A percentile compares a stretch with the other conserved stretches of the same genome.
Conservation (phyloP, 2,329 filamentous ascomycete genomes). For the Fusarium sp. region DNA sequence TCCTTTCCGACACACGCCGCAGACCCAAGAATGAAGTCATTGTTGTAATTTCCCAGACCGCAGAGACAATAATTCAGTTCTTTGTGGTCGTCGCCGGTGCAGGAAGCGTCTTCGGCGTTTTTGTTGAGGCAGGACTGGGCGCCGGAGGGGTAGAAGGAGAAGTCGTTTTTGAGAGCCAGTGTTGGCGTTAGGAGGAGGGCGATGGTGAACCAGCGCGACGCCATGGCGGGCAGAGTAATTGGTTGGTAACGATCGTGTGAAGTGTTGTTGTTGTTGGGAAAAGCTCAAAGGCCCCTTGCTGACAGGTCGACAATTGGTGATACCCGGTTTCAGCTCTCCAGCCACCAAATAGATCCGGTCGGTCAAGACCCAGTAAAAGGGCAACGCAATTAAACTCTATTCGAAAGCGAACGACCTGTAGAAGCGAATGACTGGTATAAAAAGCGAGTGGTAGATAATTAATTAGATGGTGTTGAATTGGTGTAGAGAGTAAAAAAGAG, state of each 20-base stretch:
- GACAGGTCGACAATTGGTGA: background rate
- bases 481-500: background rate
- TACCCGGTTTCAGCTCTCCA: constrained; percentile 28
- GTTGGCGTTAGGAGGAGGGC: constrained; percentile 42
- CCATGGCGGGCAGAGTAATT: constrained; percentile 40
- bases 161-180: constrained; percentile 47
- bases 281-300: background rate
- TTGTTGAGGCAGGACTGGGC: constrained; percentile 57
- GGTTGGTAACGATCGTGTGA: background rate
- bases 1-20: constrained; percentile 59
- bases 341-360: background rate
- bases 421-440: constrained; percentile 16
- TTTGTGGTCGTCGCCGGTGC: constrained; percentile 53
- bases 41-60: constrained; percentile 53
- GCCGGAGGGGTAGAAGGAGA: constrained; percentile 50
- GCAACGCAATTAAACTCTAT: background rate
- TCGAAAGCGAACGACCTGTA: background rate
- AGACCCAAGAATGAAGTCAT: constrained; percentile 60
- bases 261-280: background rate
- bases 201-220: constrained; percentile 49
- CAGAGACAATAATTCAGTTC: constrained; percentile 64
- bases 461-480: background rate
- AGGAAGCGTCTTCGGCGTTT: constrained; percentile 55
- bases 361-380: background rate
- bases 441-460: constrained; percentile 1